Evolutionary conservation across 2,329 filamentous ascomycete genomes (phyloP), one percentile per base, ranked within the genome.

Genomic region (Colletotrichum nymphaeae): DNA sequence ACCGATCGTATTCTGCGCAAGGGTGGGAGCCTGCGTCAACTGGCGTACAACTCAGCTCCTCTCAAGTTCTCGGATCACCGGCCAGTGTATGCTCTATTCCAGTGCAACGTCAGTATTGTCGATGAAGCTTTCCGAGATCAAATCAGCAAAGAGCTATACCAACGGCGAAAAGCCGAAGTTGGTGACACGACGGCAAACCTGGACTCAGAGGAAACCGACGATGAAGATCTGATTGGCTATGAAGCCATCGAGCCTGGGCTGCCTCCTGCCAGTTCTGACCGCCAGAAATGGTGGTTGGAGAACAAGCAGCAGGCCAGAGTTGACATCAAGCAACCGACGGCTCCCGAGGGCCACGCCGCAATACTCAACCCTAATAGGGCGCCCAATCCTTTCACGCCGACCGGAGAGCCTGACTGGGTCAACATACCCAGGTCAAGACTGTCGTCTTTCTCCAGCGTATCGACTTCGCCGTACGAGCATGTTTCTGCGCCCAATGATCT

Each of bases 1-100:
- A 98, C 95, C 74, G 97, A 99, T 82, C 93, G 97, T 49, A 93
- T 99, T 58, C 85, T 99, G 9, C 93, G 94, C 72, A 97, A 95
- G 84, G 97, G 97, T 8, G 86, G 90, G 73, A 95, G 95, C 77
- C 88, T 99, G 46, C 91, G 92, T 55, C 97, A 98, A 80, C 86
- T 93, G 12, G 89, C 93, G 37, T 99, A 99, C 82, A 90, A 94
- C 78, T 93, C 90, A 66, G 95, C 95, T 4, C 92, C 94, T 35
- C 86, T 99, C 46, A 90, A 89, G 14, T 98, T 98, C 81, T 99
- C 97, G 0, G 97, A 99, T 79, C 97, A 99, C 82, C 90, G 95
- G n/a, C 97, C 97, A 2, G 96, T 99, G 0, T 98, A 94, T 83
- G 95, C 95, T 14, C 91, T 91, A 0, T 99, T 99, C 79, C 90